A percentile compares a stretch with the other conserved stretches of the same genome.
These are phyloP conservation scores for Starmerella sp. DNA, from an alignment of 805 yeast genomes.

Conservation along the genomic window DNA sequence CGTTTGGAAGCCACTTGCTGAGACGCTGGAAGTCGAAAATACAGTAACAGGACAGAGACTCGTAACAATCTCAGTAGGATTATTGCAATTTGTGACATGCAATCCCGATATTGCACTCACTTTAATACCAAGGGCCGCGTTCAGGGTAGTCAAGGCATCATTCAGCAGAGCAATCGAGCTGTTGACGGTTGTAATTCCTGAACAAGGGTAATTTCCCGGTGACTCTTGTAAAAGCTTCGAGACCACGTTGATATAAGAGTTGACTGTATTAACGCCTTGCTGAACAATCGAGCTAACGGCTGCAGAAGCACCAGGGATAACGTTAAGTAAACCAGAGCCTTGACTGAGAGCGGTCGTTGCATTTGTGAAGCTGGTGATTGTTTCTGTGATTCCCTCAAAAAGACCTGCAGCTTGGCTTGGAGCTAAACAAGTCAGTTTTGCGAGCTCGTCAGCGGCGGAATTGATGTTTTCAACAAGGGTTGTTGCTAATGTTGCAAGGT, in stretches of 20 bases:
- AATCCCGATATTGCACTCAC: background rate
- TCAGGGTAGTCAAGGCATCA: background rate
- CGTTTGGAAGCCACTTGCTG: too few species aligned
- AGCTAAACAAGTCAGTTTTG: background rate
- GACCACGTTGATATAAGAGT: background rate
- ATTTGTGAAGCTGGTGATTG: background rate
- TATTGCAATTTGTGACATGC: background rate
- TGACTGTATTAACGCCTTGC: background rate
- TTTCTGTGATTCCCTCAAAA: background rate
- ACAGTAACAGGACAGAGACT: background rate
- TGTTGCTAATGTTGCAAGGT: background rate
- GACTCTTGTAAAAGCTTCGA: background rate
- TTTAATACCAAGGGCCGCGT: background rate
- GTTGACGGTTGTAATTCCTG: background rate
- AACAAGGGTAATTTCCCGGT: background rate
- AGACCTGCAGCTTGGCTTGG: background rate
- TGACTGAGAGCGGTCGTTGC: background rate
- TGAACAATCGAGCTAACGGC: background rate
- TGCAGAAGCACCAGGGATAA: background rate
- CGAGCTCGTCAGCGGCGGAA: background rate
- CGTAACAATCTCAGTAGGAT: background rate
- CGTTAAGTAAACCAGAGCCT: background rate
- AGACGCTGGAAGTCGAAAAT: too few species aligned
- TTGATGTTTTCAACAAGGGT: background rate
- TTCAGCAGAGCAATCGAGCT: background rate